A percentile compares a stretch with the other conserved stretches of the same genome.
Conservation (phyloP, 208 protist species). For the Acanthamoeba culbertsoni region DNA sequence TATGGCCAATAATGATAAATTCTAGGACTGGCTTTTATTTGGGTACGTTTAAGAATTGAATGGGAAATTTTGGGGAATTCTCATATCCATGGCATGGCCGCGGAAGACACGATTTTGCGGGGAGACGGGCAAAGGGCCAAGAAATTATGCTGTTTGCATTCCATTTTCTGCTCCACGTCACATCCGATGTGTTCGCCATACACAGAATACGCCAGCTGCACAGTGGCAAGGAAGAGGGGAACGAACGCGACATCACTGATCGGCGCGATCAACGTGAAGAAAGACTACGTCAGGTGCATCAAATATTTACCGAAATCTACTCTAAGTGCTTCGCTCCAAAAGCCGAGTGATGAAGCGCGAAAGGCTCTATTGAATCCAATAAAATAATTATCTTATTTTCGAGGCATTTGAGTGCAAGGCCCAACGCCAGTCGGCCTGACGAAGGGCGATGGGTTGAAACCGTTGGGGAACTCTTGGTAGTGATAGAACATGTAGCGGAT, state of each 20-base stretch:
- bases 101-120: neutral
- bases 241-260: neutral
- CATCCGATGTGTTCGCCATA: neutral
- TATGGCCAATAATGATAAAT: neutral
- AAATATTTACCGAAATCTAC: neutral
- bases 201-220: neutral
- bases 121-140: conserved; percentile 20
- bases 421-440: neutral
- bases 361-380: neutral
- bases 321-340: neutral
- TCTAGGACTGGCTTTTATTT: conserved; percentile 72
- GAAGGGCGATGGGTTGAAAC: neutral
- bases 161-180: neutral
- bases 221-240: neutral
- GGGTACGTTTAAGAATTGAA: neutral
- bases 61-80: neutral
- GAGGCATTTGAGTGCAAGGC: too few relatives aligned
- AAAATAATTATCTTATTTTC: neutral
- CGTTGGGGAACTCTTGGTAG: neutral
- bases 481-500: conserved; percentile 2
- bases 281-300: neutral
- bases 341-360: neutral
- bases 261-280: neutral
- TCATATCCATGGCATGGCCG: neutral
- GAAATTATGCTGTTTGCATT: conserved; percentile 72